These are phyloP conservation scores for Erythrophleum fordii DNA, from an alignment of 306 rosid genomes.

Conservation along the genomic window DNA sequence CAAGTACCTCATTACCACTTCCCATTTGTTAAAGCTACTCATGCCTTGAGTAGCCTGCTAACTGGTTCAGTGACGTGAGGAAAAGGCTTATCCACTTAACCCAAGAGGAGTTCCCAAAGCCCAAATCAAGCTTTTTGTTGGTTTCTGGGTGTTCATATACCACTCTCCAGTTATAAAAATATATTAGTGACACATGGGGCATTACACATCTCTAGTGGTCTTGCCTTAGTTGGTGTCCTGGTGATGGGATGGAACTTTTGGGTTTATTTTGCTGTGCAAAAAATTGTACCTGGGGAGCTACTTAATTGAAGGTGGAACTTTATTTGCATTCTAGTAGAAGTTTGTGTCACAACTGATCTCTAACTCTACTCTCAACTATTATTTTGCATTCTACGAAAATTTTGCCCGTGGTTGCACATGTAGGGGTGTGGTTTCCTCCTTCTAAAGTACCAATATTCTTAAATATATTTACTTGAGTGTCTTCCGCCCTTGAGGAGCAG, in stretches of 20 bases:
- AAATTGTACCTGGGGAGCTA: too few relatives aligned
- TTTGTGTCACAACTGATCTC: not conserved
- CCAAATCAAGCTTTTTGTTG: not conserved
- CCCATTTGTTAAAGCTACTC: not conserved
- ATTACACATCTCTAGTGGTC: too few relatives aligned
- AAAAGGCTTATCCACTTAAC: not conserved
- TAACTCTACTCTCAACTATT: not conserved
- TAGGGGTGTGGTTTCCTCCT: too few relatives aligned
- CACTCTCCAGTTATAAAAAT: too few relatives aligned
- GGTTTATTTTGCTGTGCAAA: too few relatives aligned
- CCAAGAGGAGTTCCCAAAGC: not conserved
- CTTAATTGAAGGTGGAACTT: not conserved
- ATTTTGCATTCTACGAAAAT: not conserved
- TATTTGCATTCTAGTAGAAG: not conserved
- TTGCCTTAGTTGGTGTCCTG: too few relatives aligned
- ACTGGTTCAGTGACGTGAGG: not conserved
- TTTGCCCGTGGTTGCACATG: not conserved
- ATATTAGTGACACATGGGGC: too few relatives aligned
- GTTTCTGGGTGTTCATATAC: too few relatives aligned
- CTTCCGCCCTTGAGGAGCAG: not conserved
- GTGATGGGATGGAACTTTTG: too few relatives aligned
- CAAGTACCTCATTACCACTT: not conserved
- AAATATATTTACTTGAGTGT: not conserved
- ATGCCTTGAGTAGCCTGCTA: too few relatives aligned
- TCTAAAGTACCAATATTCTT: too few relatives aligned